Evolutionary conservation across 2,329 filamentous ascomycete genomes (phyloP), one percentile per base, ranked within the genome.

Genomic region (Nemania sp.): DNA sequence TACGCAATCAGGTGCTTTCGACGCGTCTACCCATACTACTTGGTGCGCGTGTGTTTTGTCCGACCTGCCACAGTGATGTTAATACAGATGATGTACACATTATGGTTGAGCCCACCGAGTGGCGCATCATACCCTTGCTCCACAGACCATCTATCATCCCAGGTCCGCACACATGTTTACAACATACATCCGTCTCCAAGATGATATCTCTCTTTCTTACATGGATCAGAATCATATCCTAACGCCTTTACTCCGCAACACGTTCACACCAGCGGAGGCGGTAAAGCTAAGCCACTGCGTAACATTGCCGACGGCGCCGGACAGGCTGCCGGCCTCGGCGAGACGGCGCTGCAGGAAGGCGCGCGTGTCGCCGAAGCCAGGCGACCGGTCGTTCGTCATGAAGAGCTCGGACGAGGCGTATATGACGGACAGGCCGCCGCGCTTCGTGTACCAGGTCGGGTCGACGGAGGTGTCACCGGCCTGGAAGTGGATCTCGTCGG

Each of bases 401-500:
- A 93, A 96, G 5, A 97, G 80, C 77, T 99, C 95, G 57, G 89
- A 84, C 35, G 88, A 86, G 53, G 91, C 91, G 68, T 87, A 87
- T 43, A 84, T 79, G 67, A 82, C 76, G 35, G 83, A 83, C 10
- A 87, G 75, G 18, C 80, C 81, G 3, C 79, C 83, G 50, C 84
- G 82, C 72, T 86, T 86, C 58, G 83, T 80, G 71, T 99, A 99
- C 95, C 95, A 99, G 4, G 87, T 88, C 3, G 86, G 84, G 75
- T 98, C 93, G 62, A 97, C 90, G 20, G 88, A 84, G 20, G 79
- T 81, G 75, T 98, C 95, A 52, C 92, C 91, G 0, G 94, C 86
- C 3, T 97, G 85, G 71, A 90, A 92, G 83, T 90, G 91, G 53
- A 99, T 96, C 75, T 99, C 95, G 74, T 97, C 94, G n/a, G 90